Percentiles rank a stretch among this genome's conserved stretches.
These are phyloP conservation scores for Populus simonii DNA, from an alignment of 345 rosid genomes.

Conservation along the genomic window DNA sequence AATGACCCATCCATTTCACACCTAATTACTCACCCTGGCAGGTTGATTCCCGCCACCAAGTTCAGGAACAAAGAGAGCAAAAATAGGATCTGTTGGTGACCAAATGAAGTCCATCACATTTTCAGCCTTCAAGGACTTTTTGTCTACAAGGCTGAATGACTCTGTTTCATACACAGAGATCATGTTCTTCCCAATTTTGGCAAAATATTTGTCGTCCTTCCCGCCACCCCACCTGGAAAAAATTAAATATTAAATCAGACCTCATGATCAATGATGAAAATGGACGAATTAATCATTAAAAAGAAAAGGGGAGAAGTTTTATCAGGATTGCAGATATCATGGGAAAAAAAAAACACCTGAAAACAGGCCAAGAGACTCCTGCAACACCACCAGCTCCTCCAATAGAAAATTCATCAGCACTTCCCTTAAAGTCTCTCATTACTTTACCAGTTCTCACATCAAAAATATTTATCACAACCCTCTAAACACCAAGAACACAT, in stretches of 20 bases:
- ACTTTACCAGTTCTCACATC: slow-evolving; percentile 88
- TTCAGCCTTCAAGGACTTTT: slow-evolving; percentile 89
- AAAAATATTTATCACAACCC: slow-evolving; percentile 75
- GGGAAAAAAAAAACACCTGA: slow-evolving; percentile 43
- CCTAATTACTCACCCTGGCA: slow-evolving; percentile 61
- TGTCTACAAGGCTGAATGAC: slow-evolving; percentile 77
- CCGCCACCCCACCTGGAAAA: slow-evolving; percentile 89
- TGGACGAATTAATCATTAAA: neutral
- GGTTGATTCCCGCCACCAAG: slow-evolving; percentile 98
- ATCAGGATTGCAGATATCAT: neutral
- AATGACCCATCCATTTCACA: neutral
- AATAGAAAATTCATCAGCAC: slow-evolving; percentile 87
- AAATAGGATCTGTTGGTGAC: slow-evolving; percentile 88
- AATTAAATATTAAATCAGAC: slow-evolving; percentile 1
- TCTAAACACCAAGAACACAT: slow-evolving; percentile 38
- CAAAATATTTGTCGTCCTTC: slow-evolving; percentile 77
- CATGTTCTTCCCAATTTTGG: slow-evolving; percentile 75
- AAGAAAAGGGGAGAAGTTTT: neutral
- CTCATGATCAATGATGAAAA: neutral
- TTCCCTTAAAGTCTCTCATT: slow-evolving; percentile 94
- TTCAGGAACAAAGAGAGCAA: slow-evolving; percentile 91
- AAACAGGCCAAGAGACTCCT: slow-evolving; percentile 89
- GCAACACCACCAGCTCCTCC: slow-evolving; percentile 87
- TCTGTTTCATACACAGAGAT: slow-evolving; percentile 92
- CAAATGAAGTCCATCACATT: slow-evolving; percentile 80